These are phyloP conservation scores for Penicillium ochrochloron DNA, from an alignment of 495 filamentous ascomycete species.

Conservation along the genomic window DNA sequence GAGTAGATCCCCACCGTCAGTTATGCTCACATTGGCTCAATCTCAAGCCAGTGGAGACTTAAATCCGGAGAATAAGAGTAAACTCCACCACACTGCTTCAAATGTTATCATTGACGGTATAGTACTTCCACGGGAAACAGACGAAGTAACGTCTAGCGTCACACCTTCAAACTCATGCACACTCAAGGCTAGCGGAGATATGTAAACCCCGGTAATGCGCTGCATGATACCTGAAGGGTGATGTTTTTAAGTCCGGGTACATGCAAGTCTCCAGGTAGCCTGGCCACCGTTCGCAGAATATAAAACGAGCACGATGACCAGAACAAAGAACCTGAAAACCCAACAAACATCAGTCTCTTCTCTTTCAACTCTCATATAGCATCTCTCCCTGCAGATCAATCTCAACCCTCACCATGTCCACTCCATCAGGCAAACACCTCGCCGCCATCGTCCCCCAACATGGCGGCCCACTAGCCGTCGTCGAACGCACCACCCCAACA, in stretches of 20 bases:
- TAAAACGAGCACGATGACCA: neutral
- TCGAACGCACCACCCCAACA: constrained; percentile 20
- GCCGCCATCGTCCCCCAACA: constrained; percentile 23
- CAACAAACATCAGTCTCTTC: neutral
- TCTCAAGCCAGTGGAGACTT: neutral
- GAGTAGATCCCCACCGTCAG: neutral
- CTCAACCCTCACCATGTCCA: constrained; percentile 8
- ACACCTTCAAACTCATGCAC: neutral
- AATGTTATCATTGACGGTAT: neutral
- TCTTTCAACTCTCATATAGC: neutral
- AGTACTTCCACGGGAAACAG: no score
- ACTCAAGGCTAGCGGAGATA: neutral
- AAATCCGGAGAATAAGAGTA: neutral
- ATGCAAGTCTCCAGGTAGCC: neutral
- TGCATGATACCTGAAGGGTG: neutral
- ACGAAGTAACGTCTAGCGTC: neutral
- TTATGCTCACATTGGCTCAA: neutral
- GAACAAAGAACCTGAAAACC: neutral
- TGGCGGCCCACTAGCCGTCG: constrained; percentile 16
- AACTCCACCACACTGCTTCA: no score
- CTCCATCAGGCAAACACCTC: constrained; percentile 15
- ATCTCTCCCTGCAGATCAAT: neutral
- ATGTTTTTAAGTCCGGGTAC: neutral
- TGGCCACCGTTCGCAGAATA: neutral
- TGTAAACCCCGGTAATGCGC: neutral